These are phyloP conservation scores for Ceratonia siliqua DNA, from an alignment of 306 rosid species.

Conservation along the genomic window DNA sequence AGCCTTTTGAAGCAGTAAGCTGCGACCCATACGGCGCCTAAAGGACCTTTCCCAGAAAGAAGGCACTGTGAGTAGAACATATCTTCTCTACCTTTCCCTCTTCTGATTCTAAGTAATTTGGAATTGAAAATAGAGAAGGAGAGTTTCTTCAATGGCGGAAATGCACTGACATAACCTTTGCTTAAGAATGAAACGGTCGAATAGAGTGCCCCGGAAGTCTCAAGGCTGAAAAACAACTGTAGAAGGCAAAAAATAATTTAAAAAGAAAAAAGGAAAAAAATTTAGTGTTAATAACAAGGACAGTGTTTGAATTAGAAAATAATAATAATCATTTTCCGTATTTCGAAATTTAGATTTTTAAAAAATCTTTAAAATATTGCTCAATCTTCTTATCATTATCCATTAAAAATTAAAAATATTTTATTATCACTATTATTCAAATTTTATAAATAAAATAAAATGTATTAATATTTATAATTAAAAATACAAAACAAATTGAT, in stretches of 20 bases:
- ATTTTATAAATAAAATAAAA: too few relatives aligned
- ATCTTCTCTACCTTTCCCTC: neutral
- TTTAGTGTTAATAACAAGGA: too few relatives aligned
- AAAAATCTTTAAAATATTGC: too few relatives aligned
- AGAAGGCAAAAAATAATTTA: neutral
- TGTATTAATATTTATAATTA: too few relatives aligned
- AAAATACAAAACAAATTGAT: too few relatives aligned
- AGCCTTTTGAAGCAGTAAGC: conserved; percentile 62
- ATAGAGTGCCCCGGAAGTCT: conserved; percentile 17
- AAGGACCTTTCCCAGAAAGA: conserved; percentile 47
- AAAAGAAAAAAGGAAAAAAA: neutral
- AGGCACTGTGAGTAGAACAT: conserved; percentile 52
- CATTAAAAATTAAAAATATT: too few relatives aligned
- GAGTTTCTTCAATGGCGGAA: neutral
- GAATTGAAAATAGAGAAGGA: neutral
- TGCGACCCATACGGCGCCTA: conserved; percentile 60
- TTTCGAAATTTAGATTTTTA: too few relatives aligned
- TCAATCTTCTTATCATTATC: too few relatives aligned
- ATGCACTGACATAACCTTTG: neutral
- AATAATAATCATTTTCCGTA: neutral
- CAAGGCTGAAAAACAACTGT: neutral
- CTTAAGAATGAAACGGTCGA: conserved; percentile 39
- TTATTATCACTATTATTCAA: too few relatives aligned
- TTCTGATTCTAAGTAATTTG: neutral
- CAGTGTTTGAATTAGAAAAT: too few relatives aligned